phyloP scores from a whole-genome alignment of 2,329 filamentous ascomycete species.

The Phyllosticta citribraziliensis region DNA sequence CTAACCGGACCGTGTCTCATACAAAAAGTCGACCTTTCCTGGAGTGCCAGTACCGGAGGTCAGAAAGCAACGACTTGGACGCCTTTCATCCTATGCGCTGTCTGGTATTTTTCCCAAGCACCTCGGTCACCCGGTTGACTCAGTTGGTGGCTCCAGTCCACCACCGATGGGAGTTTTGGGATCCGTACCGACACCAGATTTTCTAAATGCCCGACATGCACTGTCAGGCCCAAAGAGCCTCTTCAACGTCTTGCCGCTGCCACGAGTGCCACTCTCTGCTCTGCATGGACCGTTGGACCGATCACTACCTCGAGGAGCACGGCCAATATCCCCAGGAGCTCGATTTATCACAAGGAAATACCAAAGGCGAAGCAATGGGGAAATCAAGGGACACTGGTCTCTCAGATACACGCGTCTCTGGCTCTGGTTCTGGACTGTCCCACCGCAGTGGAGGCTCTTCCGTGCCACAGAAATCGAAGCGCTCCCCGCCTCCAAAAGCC shows the following conservation, averaged over 20 bases:
- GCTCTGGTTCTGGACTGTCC: not conserved
- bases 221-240: not conserved
- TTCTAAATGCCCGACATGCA: not conserved
- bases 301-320: not conserved
- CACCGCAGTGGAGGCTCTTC: not conserved
- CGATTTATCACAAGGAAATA: not conserved
- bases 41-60: not conserved
- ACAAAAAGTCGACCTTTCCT: not conserved
- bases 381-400: not conserved
- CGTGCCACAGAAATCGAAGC: not conserved
- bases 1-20: not conserved
- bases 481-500: not conserved
- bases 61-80: not conserved
- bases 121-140: not conserved
- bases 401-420: not conserved
- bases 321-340: not conserved
- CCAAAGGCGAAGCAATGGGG: not conserved
- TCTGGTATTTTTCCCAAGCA: not conserved
- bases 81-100: slow-evolving; percentile 5
- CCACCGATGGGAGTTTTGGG: slow-evolving; percentile 10
- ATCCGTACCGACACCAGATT: not conserved
- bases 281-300: not conserved
- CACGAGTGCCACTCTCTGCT: not conserved
- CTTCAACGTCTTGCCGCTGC: not conserved
- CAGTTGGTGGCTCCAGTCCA: slow-evolving; percentile 8